A percentile compares a stretch with the other conserved stretches of the same genome.
Conservation (phyloP, 768 basidiomycete genomes). For the Lentinus tigrinus region DNA sequence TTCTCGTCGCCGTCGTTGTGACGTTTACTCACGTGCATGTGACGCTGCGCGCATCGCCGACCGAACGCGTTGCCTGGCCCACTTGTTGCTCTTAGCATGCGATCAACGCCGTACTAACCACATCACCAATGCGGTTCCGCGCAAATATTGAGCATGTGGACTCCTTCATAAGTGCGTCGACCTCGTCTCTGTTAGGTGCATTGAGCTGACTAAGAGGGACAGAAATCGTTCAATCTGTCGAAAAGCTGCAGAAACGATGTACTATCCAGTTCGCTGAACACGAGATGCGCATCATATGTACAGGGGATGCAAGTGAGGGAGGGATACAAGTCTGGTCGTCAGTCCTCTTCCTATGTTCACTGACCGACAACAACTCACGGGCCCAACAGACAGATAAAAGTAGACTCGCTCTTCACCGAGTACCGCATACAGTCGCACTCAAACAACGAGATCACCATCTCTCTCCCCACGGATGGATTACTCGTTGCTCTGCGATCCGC, state of each 20-base stretch:
- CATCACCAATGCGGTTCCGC: constrained; percentile 54
- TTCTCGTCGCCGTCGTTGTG: background rate
- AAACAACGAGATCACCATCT: constrained; percentile 75
- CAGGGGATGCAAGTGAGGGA: constrained; percentile 73
- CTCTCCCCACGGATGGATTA: constrained; percentile 72
- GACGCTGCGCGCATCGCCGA: constrained; percentile 9
- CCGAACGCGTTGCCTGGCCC: background rate
- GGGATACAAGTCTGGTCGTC: constrained; percentile 88
- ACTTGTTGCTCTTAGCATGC: too few relatives aligned
- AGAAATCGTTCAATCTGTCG: constrained; percentile 81
- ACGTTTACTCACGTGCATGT: constrained; percentile 1
- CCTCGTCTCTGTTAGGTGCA: background rate
- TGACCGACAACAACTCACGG: background rate
- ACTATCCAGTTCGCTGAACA: constrained; percentile 76
- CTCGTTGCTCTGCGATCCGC: constrained; percentile 68
- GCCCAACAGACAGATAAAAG: constrained; percentile 56
- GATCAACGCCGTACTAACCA: background rate
- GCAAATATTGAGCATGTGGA: constrained; percentile 57
- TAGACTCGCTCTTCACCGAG: constrained; percentile 64
- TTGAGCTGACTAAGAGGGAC: background rate
- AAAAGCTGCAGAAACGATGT: constrained; percentile 82
- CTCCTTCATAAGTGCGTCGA: constrained; percentile 38
- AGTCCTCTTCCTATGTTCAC: constrained; percentile 26
- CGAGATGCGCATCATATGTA: constrained; percentile 82
- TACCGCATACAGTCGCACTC: constrained; percentile 89